These are phyloP conservation scores for Fusarium sp. DNA, from an alignment of 2,329 filamentous ascomycete species.

Conservation along the genomic window DNA sequence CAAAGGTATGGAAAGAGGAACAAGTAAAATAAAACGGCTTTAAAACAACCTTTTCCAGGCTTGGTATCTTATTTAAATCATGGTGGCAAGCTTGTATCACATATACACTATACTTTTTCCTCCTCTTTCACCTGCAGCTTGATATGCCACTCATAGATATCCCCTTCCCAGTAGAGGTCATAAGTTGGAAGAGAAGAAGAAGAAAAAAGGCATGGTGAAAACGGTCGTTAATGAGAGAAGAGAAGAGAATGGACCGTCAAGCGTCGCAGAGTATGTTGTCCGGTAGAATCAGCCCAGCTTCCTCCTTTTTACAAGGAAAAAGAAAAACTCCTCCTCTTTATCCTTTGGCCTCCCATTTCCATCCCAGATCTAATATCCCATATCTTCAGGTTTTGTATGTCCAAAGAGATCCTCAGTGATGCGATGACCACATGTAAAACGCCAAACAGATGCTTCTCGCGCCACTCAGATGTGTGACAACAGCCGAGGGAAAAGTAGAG, in stretches of 20 bases:
- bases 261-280: conserved; percentile 31
- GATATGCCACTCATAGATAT: conserved; percentile 21
- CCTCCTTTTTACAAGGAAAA: conserved; percentile 18
- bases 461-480: conserved; percentile 20
- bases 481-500: conserved; percentile 21
- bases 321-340: conserved; percentile 12
- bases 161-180: conserved; percentile 28
- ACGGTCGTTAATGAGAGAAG: conserved; percentile 32
- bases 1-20: no score
- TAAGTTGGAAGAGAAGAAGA: conserved; percentile 21
- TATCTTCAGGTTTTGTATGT: conserved; percentile 29
- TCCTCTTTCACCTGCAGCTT: conserved; percentile 3
- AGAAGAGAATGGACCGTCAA: conserved; percentile 36
- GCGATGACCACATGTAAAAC: conserved; percentile 39
- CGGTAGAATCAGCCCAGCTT: conserved; percentile 25
- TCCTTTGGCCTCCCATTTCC: conserved; percentile 11
- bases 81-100: conserved; percentile 35
- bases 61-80: conserved; percentile 35
- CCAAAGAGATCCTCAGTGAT: conserved; percentile 38
- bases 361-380: conserved; percentile 25
- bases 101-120: conserved; percentile 28
- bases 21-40: neutral
- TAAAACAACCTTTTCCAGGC: conserved; percentile 21
- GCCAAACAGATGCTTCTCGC: conserved; percentile 42
- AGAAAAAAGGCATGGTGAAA: conserved; percentile 16